A percentile compares a stretch with the other conserved stretches of the same genome.
phyloP scores from a whole-genome alignment of 139 green algal species.

The Picochlorum sp. region DNA sequence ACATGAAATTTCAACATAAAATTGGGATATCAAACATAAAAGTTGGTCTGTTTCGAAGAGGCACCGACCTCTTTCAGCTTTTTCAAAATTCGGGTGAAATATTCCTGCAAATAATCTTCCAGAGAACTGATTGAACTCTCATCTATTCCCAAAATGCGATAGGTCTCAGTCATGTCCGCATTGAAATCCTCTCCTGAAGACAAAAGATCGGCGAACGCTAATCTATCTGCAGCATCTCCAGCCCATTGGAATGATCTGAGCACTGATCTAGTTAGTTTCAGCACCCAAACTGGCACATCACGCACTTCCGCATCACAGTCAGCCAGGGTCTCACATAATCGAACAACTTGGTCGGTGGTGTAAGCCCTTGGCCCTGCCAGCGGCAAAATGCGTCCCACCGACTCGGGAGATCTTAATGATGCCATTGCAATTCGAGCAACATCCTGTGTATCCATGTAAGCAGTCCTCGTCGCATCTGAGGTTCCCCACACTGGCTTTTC shows the following conservation, averaged over 20 bases:
- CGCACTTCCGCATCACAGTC: constrained; percentile 66
- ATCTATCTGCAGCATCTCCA: constrained; percentile 79
- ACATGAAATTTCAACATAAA: not conserved
- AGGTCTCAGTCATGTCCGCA: constrained; percentile 86
- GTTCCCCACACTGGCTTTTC: constrained; percentile 95
- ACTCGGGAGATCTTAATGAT: constrained; percentile 58
- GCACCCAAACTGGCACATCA: constrained; percentile 81
- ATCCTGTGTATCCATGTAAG: constrained; percentile 91
- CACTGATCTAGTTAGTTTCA: constrained; percentile 67
- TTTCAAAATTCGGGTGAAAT: constrained; percentile 89
- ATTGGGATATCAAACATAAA: constrained; percentile 69
- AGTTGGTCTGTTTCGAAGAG: constrained; percentile 74
- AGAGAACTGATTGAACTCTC: constrained; percentile 58
- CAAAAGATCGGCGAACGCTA: constrained; percentile 90
- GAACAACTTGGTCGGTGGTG: constrained; percentile 83
- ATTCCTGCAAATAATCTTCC: constrained; percentile 87
- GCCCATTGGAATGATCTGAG: constrained; percentile 86
- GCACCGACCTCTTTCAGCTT: constrained; percentile 98
- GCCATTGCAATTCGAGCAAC: constrained; percentile 79
- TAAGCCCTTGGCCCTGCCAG: constrained; percentile 85
- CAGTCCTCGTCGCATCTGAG: constrained; percentile 77
- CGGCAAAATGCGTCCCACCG: constrained; percentile 62
- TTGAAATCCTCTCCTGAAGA: constrained; percentile 70
- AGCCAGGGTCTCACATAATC: constrained; percentile 82
- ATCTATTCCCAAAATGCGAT: constrained; percentile 80